Conservation (phyloP, 2,329 filamentous ascomycete genomes). For the Orbilia blumenaviensis region DNA sequence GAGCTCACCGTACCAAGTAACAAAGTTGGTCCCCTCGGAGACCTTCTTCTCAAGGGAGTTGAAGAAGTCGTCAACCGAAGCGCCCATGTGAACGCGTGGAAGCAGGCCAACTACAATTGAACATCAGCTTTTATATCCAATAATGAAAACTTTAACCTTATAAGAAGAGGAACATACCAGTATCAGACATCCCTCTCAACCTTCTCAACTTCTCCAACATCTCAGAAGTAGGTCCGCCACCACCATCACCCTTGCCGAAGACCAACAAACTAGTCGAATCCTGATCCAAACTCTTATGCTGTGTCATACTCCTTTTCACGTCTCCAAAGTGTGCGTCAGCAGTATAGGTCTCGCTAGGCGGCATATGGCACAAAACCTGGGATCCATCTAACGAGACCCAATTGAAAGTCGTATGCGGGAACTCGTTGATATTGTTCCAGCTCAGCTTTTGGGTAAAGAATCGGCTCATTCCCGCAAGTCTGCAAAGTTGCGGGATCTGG, state of each 20-base stretch:
- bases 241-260: constrained; percentile 96
- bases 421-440: constrained; percentile 99
- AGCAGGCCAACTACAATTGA: constrained; percentile 71
- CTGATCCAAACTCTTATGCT: constrained; percentile 95
- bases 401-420: constrained; percentile 98
- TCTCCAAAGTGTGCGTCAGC: constrained; percentile 94
- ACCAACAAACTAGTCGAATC: constrained; percentile 89
- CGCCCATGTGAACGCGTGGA: constrained; percentile 86
- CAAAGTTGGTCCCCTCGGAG: constrained; percentile 70
- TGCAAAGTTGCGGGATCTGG: constrained; percentile 91
- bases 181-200: constrained; percentile 90
- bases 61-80: constrained; percentile 94
- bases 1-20: constrained; percentile 97
- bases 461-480: constrained; percentile 91
- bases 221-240: constrained; percentile 91
- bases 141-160: neutral
- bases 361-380: constrained; percentile 98
- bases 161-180: constrained; percentile 58
- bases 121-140: neutral
- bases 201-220: constrained; percentile 94
- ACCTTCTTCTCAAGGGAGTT: constrained; percentile 82
- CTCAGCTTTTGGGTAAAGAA: constrained; percentile 99
- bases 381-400: constrained; percentile 96
- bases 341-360: constrained; percentile 89
- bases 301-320: constrained; percentile 83